A percentile compares a stretch with the other conserved stretches of the same genome.
Evolutionary conservation across 768 basidiomycete genomes (phyloP).

Genomic region (Naganishia randhawae): DNA sequence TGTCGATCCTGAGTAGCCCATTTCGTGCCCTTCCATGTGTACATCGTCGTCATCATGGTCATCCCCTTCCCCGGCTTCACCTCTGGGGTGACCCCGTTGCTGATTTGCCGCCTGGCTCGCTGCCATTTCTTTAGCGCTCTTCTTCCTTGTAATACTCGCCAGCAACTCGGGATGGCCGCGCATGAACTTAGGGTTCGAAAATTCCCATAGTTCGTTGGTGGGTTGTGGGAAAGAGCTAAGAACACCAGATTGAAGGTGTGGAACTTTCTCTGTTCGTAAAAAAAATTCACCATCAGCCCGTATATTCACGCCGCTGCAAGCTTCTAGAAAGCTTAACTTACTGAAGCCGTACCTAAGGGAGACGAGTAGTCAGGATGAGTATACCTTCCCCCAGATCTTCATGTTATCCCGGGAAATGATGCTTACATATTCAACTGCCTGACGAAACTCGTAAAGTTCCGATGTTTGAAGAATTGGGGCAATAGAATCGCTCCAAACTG

Average conservation of each 20-base stretch:
- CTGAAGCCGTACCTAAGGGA: slow-evolving; percentile 56
- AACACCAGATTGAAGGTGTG: slow-evolving; percentile 91
- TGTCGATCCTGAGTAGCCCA: not conserved
- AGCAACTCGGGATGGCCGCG: slow-evolving; percentile 84
- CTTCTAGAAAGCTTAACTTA: slow-evolving; percentile 55
- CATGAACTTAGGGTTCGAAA: slow-evolving; percentile 82
- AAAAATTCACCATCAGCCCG: not conserved
- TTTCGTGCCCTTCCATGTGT: slow-evolving; percentile 16
- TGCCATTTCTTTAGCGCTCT: slow-evolving; percentile 48
- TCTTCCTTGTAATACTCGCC: slow-evolving; percentile 82
- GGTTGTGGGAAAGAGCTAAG: slow-evolving; percentile 57
- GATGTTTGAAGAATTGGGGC: slow-evolving; percentile 52
- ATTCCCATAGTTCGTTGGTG: slow-evolving; percentile 59
- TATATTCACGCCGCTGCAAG: not conserved
- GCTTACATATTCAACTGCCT: slow-evolving; percentile 47
- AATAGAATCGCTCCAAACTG: slow-evolving; percentile 73
- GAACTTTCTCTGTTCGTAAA: slow-evolving; percentile 55
- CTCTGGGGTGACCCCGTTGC: not conserved
- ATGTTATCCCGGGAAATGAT: not conserved
- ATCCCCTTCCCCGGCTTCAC: not conserved
- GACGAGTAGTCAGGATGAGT: not conserved
- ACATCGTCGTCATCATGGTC: slow-evolving; percentile 20
- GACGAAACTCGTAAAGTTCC: slow-evolving; percentile 52
- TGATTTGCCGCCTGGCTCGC: slow-evolving; percentile 22
- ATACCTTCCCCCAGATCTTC: too few species aligned